These are phyloP conservation scores for Suillus placidus DNA, from an alignment of 768 basidiomycete species.

Conservation along the genomic window DNA sequence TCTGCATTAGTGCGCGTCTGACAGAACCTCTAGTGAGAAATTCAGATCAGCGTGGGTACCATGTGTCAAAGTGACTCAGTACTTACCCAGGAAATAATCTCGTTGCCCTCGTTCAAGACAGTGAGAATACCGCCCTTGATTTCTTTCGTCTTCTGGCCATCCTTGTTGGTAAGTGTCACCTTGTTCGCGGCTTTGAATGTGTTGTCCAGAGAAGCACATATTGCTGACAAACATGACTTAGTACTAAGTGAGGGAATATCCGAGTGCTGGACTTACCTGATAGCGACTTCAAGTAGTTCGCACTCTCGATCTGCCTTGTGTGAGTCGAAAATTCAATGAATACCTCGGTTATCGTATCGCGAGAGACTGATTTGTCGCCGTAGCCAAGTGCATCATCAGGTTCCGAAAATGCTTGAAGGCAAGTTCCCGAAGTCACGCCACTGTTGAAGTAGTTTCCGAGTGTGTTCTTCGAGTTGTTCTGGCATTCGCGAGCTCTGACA, in stretches of 20 bases:
- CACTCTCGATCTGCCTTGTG: background rate
- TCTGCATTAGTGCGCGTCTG: conserved; percentile 19
- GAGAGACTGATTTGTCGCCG: conserved; percentile 16
- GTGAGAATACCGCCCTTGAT: conserved; percentile 19
- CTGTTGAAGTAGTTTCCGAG: background rate
- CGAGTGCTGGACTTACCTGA: too few species aligned
- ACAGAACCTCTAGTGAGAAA: conserved; percentile 14
- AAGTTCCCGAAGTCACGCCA: too few species aligned
- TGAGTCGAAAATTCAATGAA: conserved; percentile 18
- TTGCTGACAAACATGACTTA: conserved; percentile 7
- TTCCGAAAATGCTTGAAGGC: conserved; percentile 2
- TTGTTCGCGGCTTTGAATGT: conserved; percentile 23
- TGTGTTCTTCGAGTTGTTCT: background rate
- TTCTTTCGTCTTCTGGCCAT: background rate
- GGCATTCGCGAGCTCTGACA: background rate
- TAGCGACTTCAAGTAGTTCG: background rate
- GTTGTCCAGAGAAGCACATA: conserved; percentile 17
- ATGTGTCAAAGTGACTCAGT: too few species aligned
- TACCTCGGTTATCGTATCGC: conserved; percentile 24
- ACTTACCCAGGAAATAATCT: conserved; percentile 20
- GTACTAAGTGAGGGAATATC: too few species aligned
- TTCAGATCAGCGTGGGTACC: too few species aligned
- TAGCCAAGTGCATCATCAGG: conserved; percentile 8
- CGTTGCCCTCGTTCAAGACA: conserved; percentile 20
- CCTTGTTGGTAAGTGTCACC: conserved; percentile 9